Evolutionary conservation across 148 eudicot genomes (phyloP), one percentile per base, ranked within the genome.

Genomic region (Camellia lanceoleosa): DNA sequence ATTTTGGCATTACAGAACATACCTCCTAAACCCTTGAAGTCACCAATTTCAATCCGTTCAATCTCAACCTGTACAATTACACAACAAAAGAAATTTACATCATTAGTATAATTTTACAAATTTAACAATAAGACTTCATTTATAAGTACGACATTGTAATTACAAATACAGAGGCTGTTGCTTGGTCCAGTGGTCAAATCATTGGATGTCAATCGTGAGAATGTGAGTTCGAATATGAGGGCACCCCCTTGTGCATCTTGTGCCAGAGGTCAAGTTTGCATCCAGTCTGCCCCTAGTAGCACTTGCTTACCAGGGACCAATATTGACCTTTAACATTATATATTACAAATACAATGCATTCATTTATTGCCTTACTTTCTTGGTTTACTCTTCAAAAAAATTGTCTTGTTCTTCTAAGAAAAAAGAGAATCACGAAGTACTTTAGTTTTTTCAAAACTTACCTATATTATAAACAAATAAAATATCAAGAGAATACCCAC

Each of bases 31-130:
- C 80, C 82, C 78, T 87, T 89, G 79, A 84, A 84, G 82, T 88
- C 89, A 56, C 98, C 95, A 79, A 88, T 82, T 77, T 93, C 96
- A 72, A 93, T 89, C 79, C 88, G 88, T 84, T 96, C 99, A 82
- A 93, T 91, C 83, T 96, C 98, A 80, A 90, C 92, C 99, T 96
- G 89, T 68, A 82, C 23, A 80, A 54, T 60, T 49, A 69, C 30
- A 42, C 67, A 54, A 65, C 20, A 49, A 79, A 74, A 80, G 6
- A 30, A 23, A 52, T 46, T 30, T 18, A 55, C 68, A 42, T 47
- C 5, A 68, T 62, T 41, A 70, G 20, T 14, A 68, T 47, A 59
- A 74, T 46, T 58, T 18, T 0, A 54, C 41, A 59, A 74, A 56
- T 58, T 18, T 0, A 54, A 79, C 59, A 55, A n/a, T 38, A 52